Percentiles rank a stretch among this genome's conserved stretches.
phyloP scores from a whole-genome alignment of 2,329 filamentous ascomycete genomes.

The Hypoxylon rubiginosum region DNA sequence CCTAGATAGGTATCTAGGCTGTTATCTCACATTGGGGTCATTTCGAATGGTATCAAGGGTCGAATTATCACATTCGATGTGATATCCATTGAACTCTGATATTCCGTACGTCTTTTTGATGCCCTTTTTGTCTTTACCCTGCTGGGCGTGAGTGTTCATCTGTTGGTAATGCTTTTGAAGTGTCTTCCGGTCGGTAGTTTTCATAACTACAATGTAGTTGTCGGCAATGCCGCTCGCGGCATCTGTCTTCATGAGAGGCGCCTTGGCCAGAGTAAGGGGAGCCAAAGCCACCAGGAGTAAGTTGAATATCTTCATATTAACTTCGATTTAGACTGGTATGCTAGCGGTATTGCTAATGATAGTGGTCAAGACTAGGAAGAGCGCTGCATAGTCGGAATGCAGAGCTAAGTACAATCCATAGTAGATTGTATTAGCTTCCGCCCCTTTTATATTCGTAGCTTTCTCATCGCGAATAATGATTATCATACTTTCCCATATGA shows the following conservation, averaged over 20 bases:
- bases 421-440: too few species aligned
- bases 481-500: too few species aligned
- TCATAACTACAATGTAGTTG: conserved; percentile 49
- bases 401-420: too few species aligned
- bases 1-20: too few species aligned
- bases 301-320: conserved; percentile 35
- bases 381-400: too few species aligned
- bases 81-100: conserved; percentile 44
- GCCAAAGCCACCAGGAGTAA: conserved; percentile 28
- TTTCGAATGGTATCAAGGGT: conserved; percentile 43
- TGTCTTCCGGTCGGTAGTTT: conserved; percentile 21
- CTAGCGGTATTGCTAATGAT: too few species aligned
- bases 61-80: conserved; percentile 46
- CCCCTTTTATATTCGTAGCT: too few species aligned
- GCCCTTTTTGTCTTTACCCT: conserved; percentile 32
- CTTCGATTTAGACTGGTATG: background rate
- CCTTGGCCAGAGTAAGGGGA: conserved; percentile 35
- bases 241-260: conserved; percentile 40
- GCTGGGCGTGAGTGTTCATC: conserved; percentile 30
- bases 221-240: conserved; percentile 36
- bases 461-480: too few species aligned
- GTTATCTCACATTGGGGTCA: conserved; percentile 38
- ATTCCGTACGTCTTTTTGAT: conserved; percentile 44
- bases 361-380: background rate
- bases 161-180: conserved; percentile 40